Base-by-base conservation (phyloP, 73 alveolate species). In the Breviolum minutum region DNA sequence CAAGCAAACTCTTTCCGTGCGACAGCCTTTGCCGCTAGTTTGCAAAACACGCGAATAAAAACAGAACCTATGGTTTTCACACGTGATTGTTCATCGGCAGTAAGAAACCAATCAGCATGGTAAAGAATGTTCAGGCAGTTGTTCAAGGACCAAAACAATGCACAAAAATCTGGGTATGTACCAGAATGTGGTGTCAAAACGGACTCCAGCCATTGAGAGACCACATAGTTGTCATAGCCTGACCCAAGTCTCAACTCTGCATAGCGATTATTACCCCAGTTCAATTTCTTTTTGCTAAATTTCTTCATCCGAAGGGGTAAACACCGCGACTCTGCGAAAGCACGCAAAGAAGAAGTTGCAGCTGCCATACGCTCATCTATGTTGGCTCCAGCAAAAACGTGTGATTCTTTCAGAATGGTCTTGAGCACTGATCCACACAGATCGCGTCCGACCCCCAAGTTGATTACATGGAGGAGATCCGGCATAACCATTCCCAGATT, bases 381-480 rank as follows among this genome's bases (percentile, higher is more conserved):
- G 77, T 27, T 60, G 19, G 71, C n/a, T 0, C 30, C 63, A 4
- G 30, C 63, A 69, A 88, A 88, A 6, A 69, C 27, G 60, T 60
- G 22, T 22, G 60, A 1, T 7, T 30, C 91, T 8, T 24, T 13
- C 8, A 88, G 63, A 13, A 88, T 8, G 3, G 9, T 27, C 6
- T 19, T 16, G 10, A 88, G 60, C 24, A 48, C n/a, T 16, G 32
- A 12, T 1, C 95, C 95, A 17, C 32, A 9, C 29, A 70, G 14
- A 40, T 88, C 95, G 16, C 73, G 30, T 32, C 63, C 95, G 29
- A 32, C 26, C 22, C 96, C 96, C 6, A 89, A 30, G 30, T 89
- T 76, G 69, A 17, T 32, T 12, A 69, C 73, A 30, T 89, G 96
- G 16, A 89, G 27, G 8, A 89, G 62, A 40, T 89, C 96, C 2